Evolutionary conservation across 2,329 filamentous ascomycete species (phyloP).

Genomic region (Penicillium brasilianum): DNA sequence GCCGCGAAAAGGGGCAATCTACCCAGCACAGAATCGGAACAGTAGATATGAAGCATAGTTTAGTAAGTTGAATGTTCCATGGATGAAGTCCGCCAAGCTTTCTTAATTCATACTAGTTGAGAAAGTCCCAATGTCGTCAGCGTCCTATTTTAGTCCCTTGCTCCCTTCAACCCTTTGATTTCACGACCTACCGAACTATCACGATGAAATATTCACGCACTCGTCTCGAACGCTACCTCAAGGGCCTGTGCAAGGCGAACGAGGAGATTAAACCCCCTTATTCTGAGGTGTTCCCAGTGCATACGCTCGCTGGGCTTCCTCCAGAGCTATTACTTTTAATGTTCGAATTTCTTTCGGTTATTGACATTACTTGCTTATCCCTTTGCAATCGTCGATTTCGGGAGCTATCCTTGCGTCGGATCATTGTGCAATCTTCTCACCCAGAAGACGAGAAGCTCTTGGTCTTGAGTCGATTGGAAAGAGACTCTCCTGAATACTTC

Average conservation of each 20-base stretch:
- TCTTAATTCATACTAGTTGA: background rate
- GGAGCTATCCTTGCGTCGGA: background rate
- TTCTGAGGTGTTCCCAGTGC: background rate
- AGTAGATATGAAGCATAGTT: background rate
- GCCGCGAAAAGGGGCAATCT: background rate
- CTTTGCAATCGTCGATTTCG: slow-evolving; percentile 18
- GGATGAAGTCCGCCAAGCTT: background rate
- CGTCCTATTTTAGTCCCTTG: background rate
- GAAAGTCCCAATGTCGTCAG: background rate
- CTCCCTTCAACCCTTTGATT: background rate
- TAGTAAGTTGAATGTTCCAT: background rate
- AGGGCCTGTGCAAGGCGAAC: background rate
- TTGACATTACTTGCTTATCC: slow-evolving; percentile 15
- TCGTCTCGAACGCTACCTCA: slow-evolving; percentile 3
- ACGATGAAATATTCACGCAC: background rate
- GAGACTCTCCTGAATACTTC: slow-evolving; percentile 21
- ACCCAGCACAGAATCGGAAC: background rate
- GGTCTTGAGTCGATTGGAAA: slow-evolving; percentile 17
- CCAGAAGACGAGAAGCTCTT: slow-evolving; percentile 8
- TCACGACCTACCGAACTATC: background rate
- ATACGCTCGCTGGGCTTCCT: slow-evolving; percentile 7
- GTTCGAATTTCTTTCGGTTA: slow-evolving; percentile 11
- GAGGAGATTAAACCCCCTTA: background rate
- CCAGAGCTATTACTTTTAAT: slow-evolving; percentile 12
- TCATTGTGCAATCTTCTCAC: background rate